Percentiles rank a stretch among this genome's conserved stretches.
Evolutionary conservation across 179 eudicot species (phyloP).

Genomic region (Nepenthes alata): DNA sequence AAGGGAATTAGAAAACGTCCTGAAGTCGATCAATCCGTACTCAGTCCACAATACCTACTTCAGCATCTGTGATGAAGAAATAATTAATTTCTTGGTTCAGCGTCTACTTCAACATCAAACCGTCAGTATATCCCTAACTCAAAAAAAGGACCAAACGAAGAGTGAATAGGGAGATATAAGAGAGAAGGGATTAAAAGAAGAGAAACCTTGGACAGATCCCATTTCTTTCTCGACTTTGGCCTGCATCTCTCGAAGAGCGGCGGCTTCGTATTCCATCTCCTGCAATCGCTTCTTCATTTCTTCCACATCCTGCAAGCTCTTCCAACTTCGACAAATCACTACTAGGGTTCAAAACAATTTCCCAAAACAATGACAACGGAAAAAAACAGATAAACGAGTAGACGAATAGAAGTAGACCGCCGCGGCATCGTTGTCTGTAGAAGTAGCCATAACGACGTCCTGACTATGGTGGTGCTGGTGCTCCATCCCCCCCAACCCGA

Average conservation of each 20-base stretch:
- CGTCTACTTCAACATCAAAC: too few species aligned
- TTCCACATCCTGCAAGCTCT: conserved; percentile 7
- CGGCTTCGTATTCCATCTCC: conserved; percentile 16
- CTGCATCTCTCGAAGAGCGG: conserved; percentile 16
- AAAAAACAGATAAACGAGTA: not conserved
- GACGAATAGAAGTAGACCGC: not conserved
- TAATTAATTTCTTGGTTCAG: too few species aligned
- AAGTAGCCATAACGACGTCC: not conserved
- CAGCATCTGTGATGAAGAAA: too few species aligned
- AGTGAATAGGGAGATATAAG: not conserved
- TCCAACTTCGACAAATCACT: too few species aligned
- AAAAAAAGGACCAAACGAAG: too few species aligned
- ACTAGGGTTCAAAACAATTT: not conserved
- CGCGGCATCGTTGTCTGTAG: not conserved
- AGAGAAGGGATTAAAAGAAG: not conserved
- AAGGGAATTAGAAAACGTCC: too few species aligned
- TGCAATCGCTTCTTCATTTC: conserved; percentile 12
- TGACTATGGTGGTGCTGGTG: not conserved
- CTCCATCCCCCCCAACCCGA: not conserved
- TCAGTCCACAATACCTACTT: too few species aligned
- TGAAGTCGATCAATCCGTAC: too few species aligned
- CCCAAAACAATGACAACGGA: not conserved
- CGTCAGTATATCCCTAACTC: too few species aligned
- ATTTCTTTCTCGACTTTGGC: conserved; percentile 16
- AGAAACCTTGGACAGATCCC: conserved; percentile 13